Conservation (phyloP, 805 yeast genomes). For the Sungouiozyma intestinalis region DNA sequence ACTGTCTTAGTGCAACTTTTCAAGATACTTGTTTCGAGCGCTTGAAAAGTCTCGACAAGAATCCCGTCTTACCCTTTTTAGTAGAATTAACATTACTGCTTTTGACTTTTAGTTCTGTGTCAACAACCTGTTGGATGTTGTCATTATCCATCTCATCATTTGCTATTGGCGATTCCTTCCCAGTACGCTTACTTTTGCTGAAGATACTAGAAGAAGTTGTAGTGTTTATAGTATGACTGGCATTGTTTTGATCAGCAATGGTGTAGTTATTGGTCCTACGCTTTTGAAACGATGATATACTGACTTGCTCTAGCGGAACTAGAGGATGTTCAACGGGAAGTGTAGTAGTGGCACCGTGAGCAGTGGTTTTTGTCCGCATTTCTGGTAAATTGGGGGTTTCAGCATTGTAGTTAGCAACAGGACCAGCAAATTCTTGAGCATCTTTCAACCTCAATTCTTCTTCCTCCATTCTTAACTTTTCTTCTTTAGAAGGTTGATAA, state of each 20-base stretch:
- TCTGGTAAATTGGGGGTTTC: slow-evolving; percentile 2
- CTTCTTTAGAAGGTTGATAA: slow-evolving; percentile 20
- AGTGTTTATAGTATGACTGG: slow-evolving; percentile 2
- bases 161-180: slow-evolving; percentile 2
- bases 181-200: slow-evolving; percentile 3
- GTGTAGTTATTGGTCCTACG: neutral
- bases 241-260: slow-evolving; percentile 1
- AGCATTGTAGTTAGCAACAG: neutral
- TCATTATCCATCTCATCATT: neutral
- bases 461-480: slow-evolving; percentile 5
- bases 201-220: slow-evolving; percentile 7
- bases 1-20: too few relatives aligned
- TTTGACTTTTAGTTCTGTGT: neutral
- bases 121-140: neutral
- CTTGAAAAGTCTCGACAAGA: slow-evolving; percentile 7
- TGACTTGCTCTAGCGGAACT: slow-evolving; percentile 2
- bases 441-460: slow-evolving; percentile 1
- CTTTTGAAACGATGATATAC: slow-evolving; percentile 10
- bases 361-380: neutral
- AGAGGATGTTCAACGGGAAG: slow-evolving; percentile 10
- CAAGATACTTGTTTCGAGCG: slow-evolving; percentile 5
- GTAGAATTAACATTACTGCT: neutral
- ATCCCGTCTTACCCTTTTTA: slow-evolving; percentile 5
- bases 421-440: neutral
- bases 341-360: slow-evolving; percentile 14